Percentiles rank a stretch among this genome's conserved stretches.
These are phyloP conservation scores for Alternaria brassicicola DNA, from an alignment of 2,329 filamentous ascomycete species.

Conservation along the genomic window DNA sequence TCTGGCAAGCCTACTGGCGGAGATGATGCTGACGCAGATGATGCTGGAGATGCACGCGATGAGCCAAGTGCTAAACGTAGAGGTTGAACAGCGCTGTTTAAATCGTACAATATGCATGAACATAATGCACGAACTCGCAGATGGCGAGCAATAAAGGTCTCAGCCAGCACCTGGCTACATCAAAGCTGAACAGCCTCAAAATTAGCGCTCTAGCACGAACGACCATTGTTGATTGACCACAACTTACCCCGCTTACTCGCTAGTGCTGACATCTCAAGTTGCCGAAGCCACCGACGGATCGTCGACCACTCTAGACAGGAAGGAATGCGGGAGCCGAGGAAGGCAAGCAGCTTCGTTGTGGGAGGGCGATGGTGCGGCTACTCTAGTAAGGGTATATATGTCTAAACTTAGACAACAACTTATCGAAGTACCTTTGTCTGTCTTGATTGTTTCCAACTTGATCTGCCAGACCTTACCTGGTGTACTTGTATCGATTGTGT, in stretches of 20 bases:
- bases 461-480: background rate
- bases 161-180: too few relatives aligned
- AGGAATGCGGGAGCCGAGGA: background rate
- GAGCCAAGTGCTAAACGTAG: slow-evolving; percentile 27
- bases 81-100: slow-evolving; percentile 11
- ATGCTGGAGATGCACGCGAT: slow-evolving; percentile 7
- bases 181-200: background rate
- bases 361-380: background rate
- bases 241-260: slow-evolving; percentile 33
- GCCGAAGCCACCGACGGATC: slow-evolving; percentile 20
- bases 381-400: background rate
- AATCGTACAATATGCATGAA: background rate
- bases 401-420: background rate
- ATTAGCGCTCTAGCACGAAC: background rate
- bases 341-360: background rate
- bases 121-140: background rate
- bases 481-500: background rate
- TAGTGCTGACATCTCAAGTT: slow-evolving; percentile 21
- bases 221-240: slow-evolving; percentile 7
- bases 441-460: background rate
- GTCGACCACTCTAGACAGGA: background rate
- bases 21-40: slow-evolving; percentile 8
- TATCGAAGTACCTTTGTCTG: background rate
- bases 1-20: slow-evolving; percentile 2
- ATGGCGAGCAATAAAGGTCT: background rate